These are phyloP conservation scores for Protomyces pachydermus DNA, from an alignment of 1,139 yeast genomes.

Conservation along the genomic window DNA sequence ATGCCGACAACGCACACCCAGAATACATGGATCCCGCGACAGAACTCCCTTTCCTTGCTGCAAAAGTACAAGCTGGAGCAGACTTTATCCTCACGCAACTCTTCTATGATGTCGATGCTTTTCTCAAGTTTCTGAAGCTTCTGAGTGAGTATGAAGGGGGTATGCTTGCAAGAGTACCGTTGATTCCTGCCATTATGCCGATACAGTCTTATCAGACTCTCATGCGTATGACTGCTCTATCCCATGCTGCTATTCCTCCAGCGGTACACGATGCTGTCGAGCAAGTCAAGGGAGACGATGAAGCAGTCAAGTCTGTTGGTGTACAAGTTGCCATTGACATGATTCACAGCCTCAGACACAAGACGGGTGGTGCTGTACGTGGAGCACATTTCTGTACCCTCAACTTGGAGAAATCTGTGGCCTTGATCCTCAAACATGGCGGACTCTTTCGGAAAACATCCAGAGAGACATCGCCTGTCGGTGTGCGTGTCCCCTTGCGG, in stretches of 20 bases:
- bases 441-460: slow-evolving; percentile 23
- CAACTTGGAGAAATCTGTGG: slow-evolving; percentile 85
- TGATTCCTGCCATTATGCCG: slow-evolving; percentile 96
- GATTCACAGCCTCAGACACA: slow-evolving; percentile 51
- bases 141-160: slow-evolving; percentile 46
- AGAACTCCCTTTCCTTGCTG: slow-evolving; percentile 71
- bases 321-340: slow-evolving; percentile 66
- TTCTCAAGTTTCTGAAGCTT: slow-evolving; percentile 49
- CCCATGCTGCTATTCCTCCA: slow-evolving; percentile 81
- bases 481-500: not conserved
- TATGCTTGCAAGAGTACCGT: slow-evolving; percentile 48
- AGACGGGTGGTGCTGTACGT: slow-evolving; percentile 51
- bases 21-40: slow-evolving; percentile 55
- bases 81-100: slow-evolving; percentile 87
- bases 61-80: slow-evolving; percentile 90
- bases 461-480: slow-evolving; percentile 14
- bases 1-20: slow-evolving; percentile 72
- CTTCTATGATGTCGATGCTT: slow-evolving; percentile 63
- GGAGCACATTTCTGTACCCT: slow-evolving; percentile 90
- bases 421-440: slow-evolving; percentile 68
- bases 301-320: slow-evolving; percentile 76
- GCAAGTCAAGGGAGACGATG: slow-evolving; percentile 68
- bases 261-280: slow-evolving; percentile 50
- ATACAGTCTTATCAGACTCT: slow-evolving; percentile 82
- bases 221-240: slow-evolving; percentile 79